A percentile compares a stretch with the other conserved stretches of the same genome.
phyloP scores from a whole-genome alignment of 2,329 filamentous ascomycete genomes.

The Phyllosticta paracitricarpa region DNA sequence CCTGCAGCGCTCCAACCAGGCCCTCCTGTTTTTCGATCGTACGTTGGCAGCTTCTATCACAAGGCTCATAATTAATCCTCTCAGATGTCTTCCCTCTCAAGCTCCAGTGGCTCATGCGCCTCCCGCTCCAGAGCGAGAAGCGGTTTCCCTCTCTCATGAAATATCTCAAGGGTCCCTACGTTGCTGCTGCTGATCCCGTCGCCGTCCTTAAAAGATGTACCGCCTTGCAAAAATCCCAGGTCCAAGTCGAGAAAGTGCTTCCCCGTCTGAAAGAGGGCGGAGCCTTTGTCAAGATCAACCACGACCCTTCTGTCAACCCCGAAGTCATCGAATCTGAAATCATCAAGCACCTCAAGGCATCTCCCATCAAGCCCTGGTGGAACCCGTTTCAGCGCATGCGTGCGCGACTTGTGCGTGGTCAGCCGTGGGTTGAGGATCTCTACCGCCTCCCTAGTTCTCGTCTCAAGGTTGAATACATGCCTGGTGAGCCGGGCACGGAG shows the following conservation, averaged over 20 bases:
- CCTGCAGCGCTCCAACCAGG: slow-evolving; percentile 59
- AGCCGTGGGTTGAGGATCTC: slow-evolving; percentile 90
- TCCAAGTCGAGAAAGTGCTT: slow-evolving; percentile 71
- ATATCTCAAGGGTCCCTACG: slow-evolving; percentile 40
- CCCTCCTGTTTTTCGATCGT: slow-evolving; percentile 87
- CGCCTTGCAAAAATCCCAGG: slow-evolving; percentile 48
- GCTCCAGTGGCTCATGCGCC: slow-evolving; percentile 51
- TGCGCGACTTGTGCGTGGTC: slow-evolving; percentile 64
- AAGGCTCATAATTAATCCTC: not conserved
- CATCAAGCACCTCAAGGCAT: slow-evolving; percentile 52
- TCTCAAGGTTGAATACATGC: slow-evolving; percentile 75
- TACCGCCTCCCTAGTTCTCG: slow-evolving; percentile 68
- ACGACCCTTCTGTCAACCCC: slow-evolving; percentile 37
- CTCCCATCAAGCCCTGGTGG: slow-evolving; percentile 80
- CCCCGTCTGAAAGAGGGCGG: slow-evolving; percentile 86
- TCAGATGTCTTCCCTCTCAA: slow-evolving; percentile 76
- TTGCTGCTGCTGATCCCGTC: slow-evolving; percentile 47
- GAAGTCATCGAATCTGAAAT: slow-evolving; percentile 53
- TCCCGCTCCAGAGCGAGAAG: slow-evolving; percentile 39
- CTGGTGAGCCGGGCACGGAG: slow-evolving; percentile 58
- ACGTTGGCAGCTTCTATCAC: slow-evolving; percentile 23
- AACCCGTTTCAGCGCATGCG: slow-evolving; percentile 65
- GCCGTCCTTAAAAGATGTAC: slow-evolving; percentile 27
- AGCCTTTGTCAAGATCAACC: slow-evolving; percentile 78
- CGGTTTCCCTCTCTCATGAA: slow-evolving; percentile 41